A percentile compares a stretch with the other conserved stretches of the same genome.
Conservation (phyloP, 2,329 filamentous ascomycete genomes). For the Ascomycota sp. region DNA sequence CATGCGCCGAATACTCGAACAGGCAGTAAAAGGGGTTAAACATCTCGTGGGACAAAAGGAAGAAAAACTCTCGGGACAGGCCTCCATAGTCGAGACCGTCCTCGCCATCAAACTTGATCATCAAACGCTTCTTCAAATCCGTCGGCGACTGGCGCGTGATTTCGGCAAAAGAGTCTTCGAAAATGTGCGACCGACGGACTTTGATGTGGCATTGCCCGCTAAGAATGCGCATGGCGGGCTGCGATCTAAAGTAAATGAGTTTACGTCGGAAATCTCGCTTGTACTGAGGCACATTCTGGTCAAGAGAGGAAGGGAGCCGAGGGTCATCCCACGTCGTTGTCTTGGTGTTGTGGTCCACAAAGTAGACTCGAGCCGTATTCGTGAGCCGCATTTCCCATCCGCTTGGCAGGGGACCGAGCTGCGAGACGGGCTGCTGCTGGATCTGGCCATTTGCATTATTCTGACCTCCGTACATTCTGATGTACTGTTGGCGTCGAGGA, state of each 20-base stretch:
- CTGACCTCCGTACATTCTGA: slow-evolving; percentile 85
- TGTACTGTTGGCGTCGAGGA: slow-evolving; percentile 90
- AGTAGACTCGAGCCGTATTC: slow-evolving; percentile 94
- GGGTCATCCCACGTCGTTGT: slow-evolving; percentile 99
- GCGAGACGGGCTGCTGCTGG: slow-evolving; percentile 92
- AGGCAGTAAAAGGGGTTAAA: slow-evolving; percentile 99
- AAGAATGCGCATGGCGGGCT: slow-evolving; percentile 85
- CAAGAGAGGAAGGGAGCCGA: slow-evolving; percentile 78
- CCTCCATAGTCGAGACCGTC: slow-evolving; percentile 96
- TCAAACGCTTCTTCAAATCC: slow-evolving; percentile 91
- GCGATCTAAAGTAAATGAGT: slow-evolving; percentile 96
- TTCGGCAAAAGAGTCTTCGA: slow-evolving; percentile 96
- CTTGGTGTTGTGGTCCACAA: slow-evolving; percentile 98
- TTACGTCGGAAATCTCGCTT: slow-evolving; percentile 97
- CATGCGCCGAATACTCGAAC: slow-evolving; percentile 97
- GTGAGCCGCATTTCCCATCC: slow-evolving; percentile 99
- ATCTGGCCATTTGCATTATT: slow-evolving; percentile 72
- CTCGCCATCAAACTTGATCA: slow-evolving; percentile 99
- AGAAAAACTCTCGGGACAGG: slow-evolving; percentile 97
- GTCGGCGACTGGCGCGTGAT: slow-evolving; percentile 92
- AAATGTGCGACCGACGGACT: slow-evolving; percentile 87
- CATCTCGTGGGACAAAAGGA: slow-evolving; percentile 97
- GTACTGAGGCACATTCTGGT: slow-evolving; percentile 97
- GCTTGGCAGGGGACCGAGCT: slow-evolving; percentile 83
- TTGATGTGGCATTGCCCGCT: slow-evolving; percentile 97